Conservation (phyloP, 2,329 filamentous ascomycete genomes). For the Neonectria magnoliae region DNA sequence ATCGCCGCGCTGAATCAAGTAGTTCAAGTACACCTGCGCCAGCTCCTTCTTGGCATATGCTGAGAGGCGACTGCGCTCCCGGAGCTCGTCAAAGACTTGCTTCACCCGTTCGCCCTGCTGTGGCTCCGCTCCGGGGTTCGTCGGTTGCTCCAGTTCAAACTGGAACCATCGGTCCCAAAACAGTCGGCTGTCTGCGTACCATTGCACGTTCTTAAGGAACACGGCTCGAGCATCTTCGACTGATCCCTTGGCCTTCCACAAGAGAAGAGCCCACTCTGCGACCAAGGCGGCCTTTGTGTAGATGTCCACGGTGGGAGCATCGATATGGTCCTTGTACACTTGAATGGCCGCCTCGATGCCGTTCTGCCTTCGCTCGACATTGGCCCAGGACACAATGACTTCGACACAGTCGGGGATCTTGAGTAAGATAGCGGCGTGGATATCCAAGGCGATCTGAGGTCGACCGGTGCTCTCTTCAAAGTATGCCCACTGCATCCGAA, state of each 20-base stretch:
- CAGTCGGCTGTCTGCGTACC: constrained; percentile 83
- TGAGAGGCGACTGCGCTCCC: constrained; percentile 76
- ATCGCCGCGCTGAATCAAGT: constrained; percentile 83
- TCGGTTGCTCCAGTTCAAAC: constrained; percentile 88
- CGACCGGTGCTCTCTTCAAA: constrained; percentile 90
- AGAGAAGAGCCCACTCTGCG: constrained; percentile 84
- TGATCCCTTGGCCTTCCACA: constrained; percentile 89
- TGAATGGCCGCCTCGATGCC: constrained; percentile 87
- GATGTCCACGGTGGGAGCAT: constrained; percentile 75
- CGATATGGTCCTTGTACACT: constrained; percentile 83
- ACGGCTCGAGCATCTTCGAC: constrained; percentile 83
- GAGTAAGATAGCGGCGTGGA: constrained; percentile 83
- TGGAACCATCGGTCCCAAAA: constrained; percentile 93
- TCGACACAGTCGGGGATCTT: constrained; percentile 84
- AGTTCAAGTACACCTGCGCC: constrained; percentile 81
- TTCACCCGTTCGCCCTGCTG: constrained; percentile 80
- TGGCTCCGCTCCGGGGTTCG: constrained; percentile 69
- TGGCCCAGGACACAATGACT: constrained; percentile 87
- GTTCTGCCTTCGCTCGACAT: constrained; percentile 83
- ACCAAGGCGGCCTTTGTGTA: constrained; percentile 88
- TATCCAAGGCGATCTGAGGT: constrained; percentile 80
- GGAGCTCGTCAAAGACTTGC: constrained; percentile 79
- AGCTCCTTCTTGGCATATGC: constrained; percentile 76
- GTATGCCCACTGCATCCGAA: constrained; percentile 90
- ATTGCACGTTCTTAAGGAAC: constrained; percentile 83